These are phyloP conservation scores for Picea mariana DNA, from an alignment of 83 land plant genomes.

Conservation along the genomic window DNA sequence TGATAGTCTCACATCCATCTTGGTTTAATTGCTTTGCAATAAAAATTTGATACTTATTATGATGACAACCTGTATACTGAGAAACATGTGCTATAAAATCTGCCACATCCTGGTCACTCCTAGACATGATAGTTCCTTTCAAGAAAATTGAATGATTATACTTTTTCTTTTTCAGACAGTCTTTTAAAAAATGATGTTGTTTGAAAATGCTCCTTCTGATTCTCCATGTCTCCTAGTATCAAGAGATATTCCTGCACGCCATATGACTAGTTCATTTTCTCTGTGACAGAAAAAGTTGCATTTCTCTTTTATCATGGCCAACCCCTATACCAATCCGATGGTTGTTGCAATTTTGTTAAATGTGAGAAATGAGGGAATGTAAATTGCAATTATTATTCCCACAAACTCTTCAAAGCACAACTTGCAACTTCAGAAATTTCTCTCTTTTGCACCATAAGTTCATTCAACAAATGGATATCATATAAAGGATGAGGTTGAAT, in stretches of 20 bases:
- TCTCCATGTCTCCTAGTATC: neutral
- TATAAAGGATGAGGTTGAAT: constrained; percentile 43
- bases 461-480: constrained; percentile 39
- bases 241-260: too few relatives aligned
- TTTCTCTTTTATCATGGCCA: too few relatives aligned
- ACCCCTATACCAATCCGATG: too few relatives aligned
- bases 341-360: too few relatives aligned
- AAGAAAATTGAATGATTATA: constrained; percentile 60
- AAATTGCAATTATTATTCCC: too few relatives aligned
- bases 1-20: constrained; percentile 42
- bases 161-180: constrained; percentile 61
- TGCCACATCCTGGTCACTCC: constrained; percentile 46
- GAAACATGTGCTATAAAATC: constrained; percentile 80
- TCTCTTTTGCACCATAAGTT: constrained; percentile 30
- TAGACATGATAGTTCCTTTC: constrained; percentile 47
- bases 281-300: too few relatives aligned
- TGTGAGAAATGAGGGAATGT: too few relatives aligned
- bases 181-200: constrained; percentile 60
- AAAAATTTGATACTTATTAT: constrained; percentile 71
- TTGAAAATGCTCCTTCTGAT: constrained; percentile 40
- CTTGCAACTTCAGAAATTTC: constrained; percentile 38
- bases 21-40: constrained; percentile 61
- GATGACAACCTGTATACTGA: constrained; percentile 76
- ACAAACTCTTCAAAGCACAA: too few relatives aligned
- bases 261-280: too few relatives aligned